Percentiles rank a stretch among this genome's conserved stretches.
Evolutionary conservation across 192 early-diverging fungal genomes (phyloP).

Genomic region (Podila epicladia): DNA sequence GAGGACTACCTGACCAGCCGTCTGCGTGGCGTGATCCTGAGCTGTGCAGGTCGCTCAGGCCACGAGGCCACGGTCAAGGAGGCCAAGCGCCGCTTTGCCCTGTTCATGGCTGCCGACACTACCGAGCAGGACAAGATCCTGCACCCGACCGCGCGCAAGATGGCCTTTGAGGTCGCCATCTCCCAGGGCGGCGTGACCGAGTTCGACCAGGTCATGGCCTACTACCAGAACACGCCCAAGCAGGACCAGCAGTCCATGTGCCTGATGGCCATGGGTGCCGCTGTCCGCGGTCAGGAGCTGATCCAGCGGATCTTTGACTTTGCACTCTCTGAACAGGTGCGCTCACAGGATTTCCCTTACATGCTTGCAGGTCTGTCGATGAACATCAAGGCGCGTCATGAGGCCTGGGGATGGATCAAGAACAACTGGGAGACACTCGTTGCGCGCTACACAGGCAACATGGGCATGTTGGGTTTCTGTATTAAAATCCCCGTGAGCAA

Average conservation of each 20-base stretch:
- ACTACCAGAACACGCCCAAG: conserved; percentile 55
- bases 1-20: conserved; percentile 65
- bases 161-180: conserved; percentile 71
- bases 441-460: conserved; percentile 62
- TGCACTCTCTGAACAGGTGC: conserved; percentile 64
- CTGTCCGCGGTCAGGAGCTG: conserved; percentile 62
- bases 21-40: conserved; percentile 71
- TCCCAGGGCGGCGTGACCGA: conserved; percentile 52
- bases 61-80: conserved; percentile 63
- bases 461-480: conserved; percentile 68
- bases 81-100: conserved; percentile 62
- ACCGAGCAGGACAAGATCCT: conserved; percentile 53
- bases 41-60: conserved; percentile 64
- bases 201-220: conserved; percentile 51
- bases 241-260: conserved; percentile 61
- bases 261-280: conserved; percentile 62
- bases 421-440: conserved; percentile 58
- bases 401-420: conserved; percentile 65
- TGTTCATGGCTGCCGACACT: conserved; percentile 64
- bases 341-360: conserved; percentile 67
- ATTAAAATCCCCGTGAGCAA: conserved; percentile 58
- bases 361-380: conserved; percentile 55
- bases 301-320: conserved; percentile 63
- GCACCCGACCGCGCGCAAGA: conserved; percentile 66
- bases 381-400: conserved; percentile 54